phyloP scores from a whole-genome alignment of 208 protist species.

The Crithidia bombi region DNA sequence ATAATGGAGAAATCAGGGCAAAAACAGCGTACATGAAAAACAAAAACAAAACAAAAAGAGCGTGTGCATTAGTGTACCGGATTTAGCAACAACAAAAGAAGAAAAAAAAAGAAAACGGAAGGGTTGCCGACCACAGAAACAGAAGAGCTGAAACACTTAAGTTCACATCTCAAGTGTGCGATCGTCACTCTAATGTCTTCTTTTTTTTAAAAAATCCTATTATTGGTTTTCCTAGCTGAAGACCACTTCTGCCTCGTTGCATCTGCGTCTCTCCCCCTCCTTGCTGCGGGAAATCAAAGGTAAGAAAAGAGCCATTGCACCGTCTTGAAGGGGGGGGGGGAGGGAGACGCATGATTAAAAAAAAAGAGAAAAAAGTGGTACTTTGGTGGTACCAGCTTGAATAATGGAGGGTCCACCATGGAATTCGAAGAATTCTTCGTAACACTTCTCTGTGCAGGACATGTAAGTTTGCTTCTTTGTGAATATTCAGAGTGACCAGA shows the following conservation, averaged over 20 bases:
- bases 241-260: no score
- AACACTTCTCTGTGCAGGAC: neutral
- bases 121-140: no score
- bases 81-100: neutral
- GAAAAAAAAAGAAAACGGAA: neutral
- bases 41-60: slow-evolving; percentile 12
- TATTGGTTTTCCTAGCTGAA: no score
- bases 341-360: no score
- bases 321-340: neutral
- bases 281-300: neutral
- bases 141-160: no score
- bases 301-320: neutral
- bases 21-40: slow-evolving; percentile 16
- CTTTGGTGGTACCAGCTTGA: neutral
- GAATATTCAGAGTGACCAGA: slow-evolving; percentile 1
- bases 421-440: slow-evolving; percentile 5
- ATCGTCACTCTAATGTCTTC: no score
- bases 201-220: no score
- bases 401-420: neutral
- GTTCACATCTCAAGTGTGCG: no score
- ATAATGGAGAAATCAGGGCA: neutral
- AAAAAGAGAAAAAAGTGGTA: neutral
- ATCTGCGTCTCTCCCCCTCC: no score
- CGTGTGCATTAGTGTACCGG: slow-evolving; percentile 1
- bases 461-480: slow-evolving; percentile 11